Conservation (phyloP, 1,284 basidiomycete species). For the Dichomitus squalens region DNA sequence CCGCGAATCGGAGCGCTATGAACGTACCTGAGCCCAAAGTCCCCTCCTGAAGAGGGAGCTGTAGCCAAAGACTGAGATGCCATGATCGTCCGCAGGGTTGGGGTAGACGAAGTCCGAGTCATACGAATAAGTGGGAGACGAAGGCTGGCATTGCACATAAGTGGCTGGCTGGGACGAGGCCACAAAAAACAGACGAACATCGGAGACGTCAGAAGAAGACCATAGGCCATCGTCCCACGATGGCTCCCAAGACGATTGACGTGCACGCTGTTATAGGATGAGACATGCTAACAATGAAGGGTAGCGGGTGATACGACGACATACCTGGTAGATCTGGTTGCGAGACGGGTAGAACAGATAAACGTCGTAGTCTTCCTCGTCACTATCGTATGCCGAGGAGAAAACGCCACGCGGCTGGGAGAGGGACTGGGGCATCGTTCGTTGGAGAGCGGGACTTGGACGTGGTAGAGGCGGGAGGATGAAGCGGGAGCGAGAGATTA, state of each 20-base stretch:
- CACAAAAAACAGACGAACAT: constrained; percentile 1
- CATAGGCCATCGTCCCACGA: constrained; percentile 1
- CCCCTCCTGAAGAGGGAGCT: constrained; percentile 19
- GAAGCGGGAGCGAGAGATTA: not conserved
- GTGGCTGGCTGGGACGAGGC: not conserved
- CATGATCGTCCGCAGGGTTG: not conserved
- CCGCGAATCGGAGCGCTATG: too few species aligned
- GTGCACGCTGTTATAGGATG: not conserved
- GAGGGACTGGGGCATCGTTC: constrained; percentile 13
- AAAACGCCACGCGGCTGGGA: constrained; percentile 3
- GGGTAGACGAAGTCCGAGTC: constrained; percentile 12
- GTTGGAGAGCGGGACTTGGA: not conserved
- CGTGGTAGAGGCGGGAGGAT: not conserved
- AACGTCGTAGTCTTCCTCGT: constrained; percentile 18
- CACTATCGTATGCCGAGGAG: not conserved
- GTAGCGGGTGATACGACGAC: not conserved
- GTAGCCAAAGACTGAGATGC: constrained; percentile 15
- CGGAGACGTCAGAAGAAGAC: constrained; percentile 3
- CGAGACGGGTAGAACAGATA: constrained; percentile 13
- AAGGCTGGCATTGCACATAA: not conserved
- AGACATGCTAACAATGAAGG: not conserved
- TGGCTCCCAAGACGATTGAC: not conserved
- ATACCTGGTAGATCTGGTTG: constrained; percentile 6
- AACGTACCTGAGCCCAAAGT: constrained; percentile 16
- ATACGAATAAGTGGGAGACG: constrained; percentile 7